A percentile compares a stretch with the other conserved stretches of the same genome.
phyloP scores from a whole-genome alignment of 2,329 filamentous ascomycete species.

The Monosporascus sp. region DNA sequence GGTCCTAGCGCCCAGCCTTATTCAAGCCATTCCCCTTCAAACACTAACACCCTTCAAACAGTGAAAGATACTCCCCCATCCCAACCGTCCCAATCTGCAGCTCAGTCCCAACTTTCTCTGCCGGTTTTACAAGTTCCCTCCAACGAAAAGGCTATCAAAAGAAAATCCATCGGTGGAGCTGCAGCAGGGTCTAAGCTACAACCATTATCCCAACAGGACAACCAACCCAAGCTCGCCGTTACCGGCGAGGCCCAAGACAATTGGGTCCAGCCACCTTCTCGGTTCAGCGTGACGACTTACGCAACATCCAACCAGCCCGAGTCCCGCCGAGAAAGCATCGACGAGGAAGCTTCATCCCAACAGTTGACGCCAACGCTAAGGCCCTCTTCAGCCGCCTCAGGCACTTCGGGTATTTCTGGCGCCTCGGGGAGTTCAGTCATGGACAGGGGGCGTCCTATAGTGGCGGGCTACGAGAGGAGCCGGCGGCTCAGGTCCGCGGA shows the following conservation, averaged over 20 bases:
- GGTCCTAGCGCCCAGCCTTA: constrained; percentile 21
- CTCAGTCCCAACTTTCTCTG: constrained; percentile 14
- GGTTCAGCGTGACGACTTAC: constrained; percentile 61
- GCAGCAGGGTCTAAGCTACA: constrained; percentile 24
- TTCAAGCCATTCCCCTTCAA: constrained; percentile 34
- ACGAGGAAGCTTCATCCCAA: constrained; percentile 33
- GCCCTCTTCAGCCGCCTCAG: not conserved
- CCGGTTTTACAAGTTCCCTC: constrained; percentile 20
- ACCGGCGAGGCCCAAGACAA: constrained; percentile 23
- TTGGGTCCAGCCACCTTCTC: constrained; percentile 50
- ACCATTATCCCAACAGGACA: constrained; percentile 17
- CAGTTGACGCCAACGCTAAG: not conserved
- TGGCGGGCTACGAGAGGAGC: constrained; percentile 22
- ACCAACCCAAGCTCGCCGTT: constrained; percentile 16
- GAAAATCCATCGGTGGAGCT: constrained; percentile 35
- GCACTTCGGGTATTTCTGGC: not conserved
- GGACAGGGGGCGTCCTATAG: constrained; percentile 32
- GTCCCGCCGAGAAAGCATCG: constrained; percentile 33
- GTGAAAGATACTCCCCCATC: constrained; percentile 6
- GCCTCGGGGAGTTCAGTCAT: constrained; percentile 29
- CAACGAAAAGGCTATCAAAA: constrained; percentile 36
- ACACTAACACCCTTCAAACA: constrained; percentile 16
- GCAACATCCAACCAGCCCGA: constrained; percentile 44
- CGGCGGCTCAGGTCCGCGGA: constrained; percentile 14
- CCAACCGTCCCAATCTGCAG: constrained; percentile 2